A percentile compares a stretch with the other conserved stretches of the same genome.
These are phyloP conservation scores for Petunia axillaris DNA, from an alignment of 257 asterid species.

Conservation along the genomic window DNA sequence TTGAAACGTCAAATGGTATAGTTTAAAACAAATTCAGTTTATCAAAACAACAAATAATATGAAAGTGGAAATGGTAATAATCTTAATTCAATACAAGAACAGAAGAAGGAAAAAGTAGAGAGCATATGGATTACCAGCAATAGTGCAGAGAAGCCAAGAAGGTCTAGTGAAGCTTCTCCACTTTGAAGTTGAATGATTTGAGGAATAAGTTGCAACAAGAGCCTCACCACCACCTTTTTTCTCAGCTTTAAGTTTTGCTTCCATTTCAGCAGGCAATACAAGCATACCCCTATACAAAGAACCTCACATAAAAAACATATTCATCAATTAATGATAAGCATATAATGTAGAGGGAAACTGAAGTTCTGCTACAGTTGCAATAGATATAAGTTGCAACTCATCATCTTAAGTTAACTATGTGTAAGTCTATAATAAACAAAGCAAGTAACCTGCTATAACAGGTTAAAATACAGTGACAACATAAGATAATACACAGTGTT, in stretches of 20 bases:
- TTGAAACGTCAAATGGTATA: conserved; percentile 2
- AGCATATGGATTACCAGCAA: conserved; percentile 55
- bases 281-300: neutral
- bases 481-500: too few species aligned
- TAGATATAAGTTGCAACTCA: too few species aligned
- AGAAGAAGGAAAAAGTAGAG: too few species aligned
- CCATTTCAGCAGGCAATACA: conserved; percentile 46
- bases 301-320: conserved; percentile 18
- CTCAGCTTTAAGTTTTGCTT: conserved; percentile 42
- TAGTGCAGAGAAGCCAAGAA: conserved; percentile 85
- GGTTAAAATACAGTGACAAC: too few species aligned
- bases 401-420: too few species aligned
- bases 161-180: conserved; percentile 61
- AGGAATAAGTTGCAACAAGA: conserved; percentile 19
- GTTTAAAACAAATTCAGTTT: neutral
- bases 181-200: conserved; percentile 49
- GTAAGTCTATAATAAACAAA: too few species aligned
- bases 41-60: too few species aligned
- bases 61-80: too few species aligned
- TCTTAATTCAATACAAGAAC: too few species aligned
- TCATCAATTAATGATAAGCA: neutral
- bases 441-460: too few species aligned
- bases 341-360: neutral
- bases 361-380: neutral
- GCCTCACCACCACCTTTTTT: conserved; percentile 37